Evolutionary conservation across 495 filamentous ascomycete genomes (phyloP), one percentile per base, ranked within the genome.

Genomic region (Thozetella sp.): DNA sequence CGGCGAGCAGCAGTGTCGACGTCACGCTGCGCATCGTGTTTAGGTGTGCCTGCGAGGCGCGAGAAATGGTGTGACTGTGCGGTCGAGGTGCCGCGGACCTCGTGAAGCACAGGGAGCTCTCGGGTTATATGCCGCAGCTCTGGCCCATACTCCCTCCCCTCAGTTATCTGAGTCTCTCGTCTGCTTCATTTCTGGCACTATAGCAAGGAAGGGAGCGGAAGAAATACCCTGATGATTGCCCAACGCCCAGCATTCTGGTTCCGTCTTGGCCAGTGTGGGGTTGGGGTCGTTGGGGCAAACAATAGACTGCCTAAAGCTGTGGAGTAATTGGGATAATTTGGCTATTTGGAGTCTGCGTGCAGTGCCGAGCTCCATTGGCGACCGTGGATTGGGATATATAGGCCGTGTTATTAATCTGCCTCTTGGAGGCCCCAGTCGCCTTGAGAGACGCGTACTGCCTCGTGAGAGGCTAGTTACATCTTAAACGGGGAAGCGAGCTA

Each of bases 321-420:
- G 55, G 53, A 19, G 45, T 50, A 24, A 57, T 57, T 57, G 55
- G 23, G 12, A 48, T 22, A 57, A 57, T 57, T 25, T 57, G 55
- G 55, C 9, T 57, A 57, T 57, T 57, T 57, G 22, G 23, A n/a
- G 45, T 2, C 13, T 40, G n/a, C 43, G n/a, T 9, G 20, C n/a
- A 48, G 20, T 20, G 3, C 43, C 43, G n/a, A 48, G 43, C 43
- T 48, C 11, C 11, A 20, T 48, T 11, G 43, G 43, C 43, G 43
- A 3, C 3, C 10, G 20, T 48, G n/a, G 43, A n/a, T 11, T 48
- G 43, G 43, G 43, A 48, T 48, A 48, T 48, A 48, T 11, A 13
- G 43, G n/a, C 9, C 11, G n/a, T 48, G 43, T 48, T 48, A 48
- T 48, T 48, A 48, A 48, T 48, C 43, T 48, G 20, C 4, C 4